Evolutionary conservation across 208 protist species (phyloP).

Genomic region (Jaenimonas drosophilae): DNA sequence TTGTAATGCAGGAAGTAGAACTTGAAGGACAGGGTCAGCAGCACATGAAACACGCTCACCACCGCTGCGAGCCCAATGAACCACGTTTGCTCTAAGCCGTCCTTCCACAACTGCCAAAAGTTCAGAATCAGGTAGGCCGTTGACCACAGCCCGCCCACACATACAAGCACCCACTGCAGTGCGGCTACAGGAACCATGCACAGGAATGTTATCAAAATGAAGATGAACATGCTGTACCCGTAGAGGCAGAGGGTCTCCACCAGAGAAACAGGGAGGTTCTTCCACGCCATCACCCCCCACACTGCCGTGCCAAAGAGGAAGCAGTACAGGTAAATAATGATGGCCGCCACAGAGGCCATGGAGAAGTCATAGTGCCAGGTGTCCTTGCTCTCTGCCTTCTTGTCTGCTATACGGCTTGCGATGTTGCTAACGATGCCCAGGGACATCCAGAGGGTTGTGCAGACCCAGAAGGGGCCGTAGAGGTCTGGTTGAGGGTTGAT

Average conservation of each 20-base stretch:
- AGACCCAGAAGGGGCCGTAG: constrained; percentile 89
- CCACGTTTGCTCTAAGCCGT: constrained; percentile 44
- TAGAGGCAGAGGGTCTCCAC: constrained; percentile 76
- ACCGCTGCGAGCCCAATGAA: constrained; percentile 51
- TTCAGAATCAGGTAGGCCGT: constrained; percentile 64
- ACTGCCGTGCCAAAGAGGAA: constrained; percentile 59
- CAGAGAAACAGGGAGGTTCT: constrained; percentile 56
- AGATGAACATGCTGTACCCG: constrained; percentile 88
- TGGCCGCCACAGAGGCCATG: constrained; percentile 50
- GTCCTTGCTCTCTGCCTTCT: constrained; percentile 2
- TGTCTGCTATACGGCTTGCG: constrained; percentile 55
- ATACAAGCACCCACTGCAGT: constrained; percentile 66
- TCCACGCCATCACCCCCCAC: constrained; percentile 84
- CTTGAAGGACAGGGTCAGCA: constrained; percentile 75
- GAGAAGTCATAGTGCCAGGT: constrained; percentile 76
- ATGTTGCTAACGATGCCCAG: constrained; percentile 78
- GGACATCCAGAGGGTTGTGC: constrained; percentile 85
- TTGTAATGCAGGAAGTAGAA: constrained; percentile 86
- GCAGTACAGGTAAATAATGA: constrained; percentile 81
- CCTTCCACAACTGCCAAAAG: constrained; percentile 76
- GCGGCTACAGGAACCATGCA: constrained; percentile 56
- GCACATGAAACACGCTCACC: constrained; percentile 56
- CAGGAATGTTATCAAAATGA: constrained; percentile 58
- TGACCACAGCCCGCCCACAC: constrained; percentile 65
- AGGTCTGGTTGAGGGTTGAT: constrained; percentile 62